Percentiles rank a stretch among this genome's conserved stretches.
Conservation (phyloP, 1,284 basidiomycete genomes). For the Tilletia setariae region DNA sequence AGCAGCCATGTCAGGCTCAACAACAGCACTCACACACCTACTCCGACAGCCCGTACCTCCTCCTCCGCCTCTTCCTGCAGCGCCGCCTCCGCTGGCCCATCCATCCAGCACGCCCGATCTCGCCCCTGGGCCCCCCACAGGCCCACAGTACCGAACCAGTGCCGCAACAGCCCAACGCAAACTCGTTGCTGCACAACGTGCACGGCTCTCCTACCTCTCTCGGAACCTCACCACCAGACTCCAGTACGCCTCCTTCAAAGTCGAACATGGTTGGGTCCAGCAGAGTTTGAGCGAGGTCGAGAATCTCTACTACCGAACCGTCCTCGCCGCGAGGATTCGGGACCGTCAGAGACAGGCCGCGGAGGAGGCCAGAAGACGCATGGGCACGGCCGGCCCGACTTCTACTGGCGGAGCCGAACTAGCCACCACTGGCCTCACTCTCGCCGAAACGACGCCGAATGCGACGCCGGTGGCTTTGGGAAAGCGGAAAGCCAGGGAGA, state of each 20-base stretch:
- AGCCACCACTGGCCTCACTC: too few relatives aligned
- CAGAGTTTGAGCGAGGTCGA: conserved; percentile 52
- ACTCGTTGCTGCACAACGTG: conserved; percentile 9
- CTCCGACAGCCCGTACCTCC: not conserved
- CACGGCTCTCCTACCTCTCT: conserved; percentile 23
- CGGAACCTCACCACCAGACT: conserved; percentile 40
- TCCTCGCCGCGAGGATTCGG: not conserved
- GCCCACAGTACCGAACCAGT: conserved; percentile 5
- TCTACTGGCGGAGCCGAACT: too few relatives aligned
- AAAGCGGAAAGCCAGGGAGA: conserved; percentile 10
- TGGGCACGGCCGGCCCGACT: not conserved
- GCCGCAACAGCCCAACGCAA: conserved; percentile 14
- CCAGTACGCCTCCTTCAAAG: conserved; percentile 50
- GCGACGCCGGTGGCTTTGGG: not conserved
- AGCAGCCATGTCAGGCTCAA: not conserved
- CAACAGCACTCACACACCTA: not conserved
- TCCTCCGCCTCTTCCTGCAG: not conserved
- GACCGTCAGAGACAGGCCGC: not conserved
- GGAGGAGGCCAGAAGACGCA: not conserved
- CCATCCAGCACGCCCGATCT: not conserved
- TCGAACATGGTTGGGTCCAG: conserved; percentile 50
- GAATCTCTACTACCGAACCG: conserved; percentile 44
- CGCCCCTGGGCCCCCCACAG: not conserved
- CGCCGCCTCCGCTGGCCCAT: not conserved
- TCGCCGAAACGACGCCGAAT: too few relatives aligned